Evolutionary conservation across 1,139 yeast genomes (phyloP).

Genomic region (Zhuliangozyma blackwelliae): DNA sequence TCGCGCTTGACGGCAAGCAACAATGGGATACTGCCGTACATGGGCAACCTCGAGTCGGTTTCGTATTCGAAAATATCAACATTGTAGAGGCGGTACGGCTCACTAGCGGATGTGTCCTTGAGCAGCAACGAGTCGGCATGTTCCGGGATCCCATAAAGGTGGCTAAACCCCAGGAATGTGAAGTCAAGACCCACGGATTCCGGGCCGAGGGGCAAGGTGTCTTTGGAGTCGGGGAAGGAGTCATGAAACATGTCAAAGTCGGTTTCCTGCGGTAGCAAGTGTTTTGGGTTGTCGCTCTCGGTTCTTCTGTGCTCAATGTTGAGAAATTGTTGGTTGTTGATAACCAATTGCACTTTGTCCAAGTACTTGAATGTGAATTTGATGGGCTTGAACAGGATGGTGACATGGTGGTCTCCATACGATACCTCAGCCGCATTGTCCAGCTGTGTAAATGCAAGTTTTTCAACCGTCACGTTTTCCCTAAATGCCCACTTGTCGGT

Average conservation of each 20-base stretch:
- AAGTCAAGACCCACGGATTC: slow-evolving; percentile 84
- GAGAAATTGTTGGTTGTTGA: slow-evolving; percentile 67
- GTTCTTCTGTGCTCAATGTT: slow-evolving; percentile 78
- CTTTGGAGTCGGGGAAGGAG: slow-evolving; percentile 57
- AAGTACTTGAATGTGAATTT: slow-evolving; percentile 45
- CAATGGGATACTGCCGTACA: slow-evolving; percentile 94
- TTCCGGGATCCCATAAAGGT: slow-evolving; percentile 91
- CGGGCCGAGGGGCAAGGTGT: slow-evolving; percentile 76
- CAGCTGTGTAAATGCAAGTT: background rate
- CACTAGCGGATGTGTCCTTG: slow-evolving; percentile 56
- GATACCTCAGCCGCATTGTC: slow-evolving; percentile 13
- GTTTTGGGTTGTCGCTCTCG: slow-evolving; percentile 27
- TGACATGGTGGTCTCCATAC: slow-evolving; percentile 44
- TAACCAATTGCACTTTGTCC: slow-evolving; percentile 43
- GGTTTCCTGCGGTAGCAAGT: slow-evolving; percentile 52
- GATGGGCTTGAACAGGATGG: slow-evolving; percentile 48
- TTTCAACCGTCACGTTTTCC: background rate
- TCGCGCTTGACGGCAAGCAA: slow-evolving; percentile 64
- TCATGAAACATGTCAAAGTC: slow-evolving; percentile 58
- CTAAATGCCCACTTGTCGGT: slow-evolving; percentile 58
- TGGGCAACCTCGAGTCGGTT: slow-evolving; percentile 73
- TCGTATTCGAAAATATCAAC: slow-evolving; percentile 96
- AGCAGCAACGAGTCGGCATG: slow-evolving; percentile 80
- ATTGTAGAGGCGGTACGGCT: slow-evolving; percentile 82
- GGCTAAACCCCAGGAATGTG: slow-evolving; percentile 51